Percentiles rank a stretch among this genome's conserved stretches.
These are phyloP conservation scores for Neopestalotiopsis rosae DNA, from an alignment of 2,329 filamentous ascomycete genomes.

Conservation along the genomic window DNA sequence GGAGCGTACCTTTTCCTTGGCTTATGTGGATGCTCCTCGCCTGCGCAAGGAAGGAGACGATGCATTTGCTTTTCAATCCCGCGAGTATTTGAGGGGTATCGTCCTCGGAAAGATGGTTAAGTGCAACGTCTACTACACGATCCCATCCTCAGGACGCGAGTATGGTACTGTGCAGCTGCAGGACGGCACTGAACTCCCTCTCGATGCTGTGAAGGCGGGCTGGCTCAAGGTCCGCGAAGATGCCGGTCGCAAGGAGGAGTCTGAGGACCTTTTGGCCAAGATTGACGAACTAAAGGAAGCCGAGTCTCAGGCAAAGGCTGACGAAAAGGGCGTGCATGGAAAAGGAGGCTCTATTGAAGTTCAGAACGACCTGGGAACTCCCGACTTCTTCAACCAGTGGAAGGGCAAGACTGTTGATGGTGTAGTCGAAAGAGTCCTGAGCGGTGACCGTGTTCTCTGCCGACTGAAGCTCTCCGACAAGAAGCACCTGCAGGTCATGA, in stretches of 20 bases:
- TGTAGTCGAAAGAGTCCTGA: slow-evolving; percentile 89
- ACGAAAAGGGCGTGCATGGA: slow-evolving; percentile 83
- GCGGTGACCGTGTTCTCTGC: slow-evolving; percentile 87
- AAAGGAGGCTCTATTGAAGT: slow-evolving; percentile 73
- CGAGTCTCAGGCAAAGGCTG: slow-evolving; percentile 78
- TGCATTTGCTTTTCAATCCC: slow-evolving; percentile 90
- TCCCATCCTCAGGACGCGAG: slow-evolving; percentile 84
- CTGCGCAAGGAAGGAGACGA: slow-evolving; percentile 89
- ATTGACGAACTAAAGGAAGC: slow-evolving; percentile 79
- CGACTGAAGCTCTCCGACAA: slow-evolving; percentile 80
- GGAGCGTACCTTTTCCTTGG: slow-evolving; percentile 88
- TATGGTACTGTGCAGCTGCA: slow-evolving; percentile 83
- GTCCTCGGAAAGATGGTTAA: slow-evolving; percentile 86
- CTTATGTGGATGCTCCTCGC: slow-evolving; percentile 89
- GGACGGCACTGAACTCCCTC: slow-evolving; percentile 78
- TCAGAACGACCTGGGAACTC: slow-evolving; percentile 79
- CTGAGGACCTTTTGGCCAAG: slow-evolving; percentile 72
- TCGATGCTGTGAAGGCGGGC: slow-evolving; percentile 83
- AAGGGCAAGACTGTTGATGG: slow-evolving; percentile 86
- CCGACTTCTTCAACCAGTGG: slow-evolving; percentile 80
- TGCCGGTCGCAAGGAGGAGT: slow-evolving; percentile 88
- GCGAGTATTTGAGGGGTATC: slow-evolving; percentile 86
- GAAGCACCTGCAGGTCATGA: slow-evolving; percentile 87
- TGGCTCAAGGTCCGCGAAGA: slow-evolving; percentile 96
- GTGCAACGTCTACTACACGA: slow-evolving; percentile 85